These are phyloP conservation scores for Copromyces sp. DNA, from an alignment of 495 filamentous ascomycete species.

Conservation along the genomic window DNA sequence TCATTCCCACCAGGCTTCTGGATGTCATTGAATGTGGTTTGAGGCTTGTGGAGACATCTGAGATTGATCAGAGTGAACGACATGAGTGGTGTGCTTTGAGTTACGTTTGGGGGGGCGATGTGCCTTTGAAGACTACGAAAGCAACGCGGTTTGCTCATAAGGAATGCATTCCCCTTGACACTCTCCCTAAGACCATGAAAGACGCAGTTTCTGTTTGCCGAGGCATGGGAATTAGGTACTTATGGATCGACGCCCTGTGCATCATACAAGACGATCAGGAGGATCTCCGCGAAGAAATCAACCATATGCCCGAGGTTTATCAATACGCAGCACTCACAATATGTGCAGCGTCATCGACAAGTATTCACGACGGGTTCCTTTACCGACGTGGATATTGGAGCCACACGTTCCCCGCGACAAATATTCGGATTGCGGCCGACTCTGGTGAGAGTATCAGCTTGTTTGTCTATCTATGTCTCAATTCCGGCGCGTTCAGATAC, in stretches of 20 bases:
- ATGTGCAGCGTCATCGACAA: background rate
- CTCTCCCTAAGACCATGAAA: background rate
- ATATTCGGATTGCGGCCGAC: background rate
- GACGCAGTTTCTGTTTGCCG: background rate
- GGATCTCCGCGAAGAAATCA: background rate
- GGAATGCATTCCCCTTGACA: background rate
- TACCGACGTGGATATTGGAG: background rate
- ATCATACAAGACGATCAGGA: background rate
- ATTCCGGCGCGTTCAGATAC: background rate
- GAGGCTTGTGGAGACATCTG: background rate
- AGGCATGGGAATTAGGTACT: background rate
- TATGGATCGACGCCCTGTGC: conserved; percentile 4
- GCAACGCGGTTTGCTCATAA: background rate
- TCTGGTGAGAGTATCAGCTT: background rate
- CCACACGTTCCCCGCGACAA: background rate
- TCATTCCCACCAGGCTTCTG: background rate
- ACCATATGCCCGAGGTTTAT: conserved; percentile 1
- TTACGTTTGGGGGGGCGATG: conserved; percentile 2
- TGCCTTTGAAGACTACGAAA: background rate
- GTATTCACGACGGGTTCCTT: background rate
- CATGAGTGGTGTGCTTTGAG: background rate
- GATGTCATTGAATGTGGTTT: background rate
- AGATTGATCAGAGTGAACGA: background rate
- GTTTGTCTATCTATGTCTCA: background rate
- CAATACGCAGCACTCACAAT: background rate